Percentiles rank a stretch among this genome's conserved stretches.
Evolutionary conservation across 306 rosid genomes (phyloP).

Genomic region (Malus sieversii): DNA sequence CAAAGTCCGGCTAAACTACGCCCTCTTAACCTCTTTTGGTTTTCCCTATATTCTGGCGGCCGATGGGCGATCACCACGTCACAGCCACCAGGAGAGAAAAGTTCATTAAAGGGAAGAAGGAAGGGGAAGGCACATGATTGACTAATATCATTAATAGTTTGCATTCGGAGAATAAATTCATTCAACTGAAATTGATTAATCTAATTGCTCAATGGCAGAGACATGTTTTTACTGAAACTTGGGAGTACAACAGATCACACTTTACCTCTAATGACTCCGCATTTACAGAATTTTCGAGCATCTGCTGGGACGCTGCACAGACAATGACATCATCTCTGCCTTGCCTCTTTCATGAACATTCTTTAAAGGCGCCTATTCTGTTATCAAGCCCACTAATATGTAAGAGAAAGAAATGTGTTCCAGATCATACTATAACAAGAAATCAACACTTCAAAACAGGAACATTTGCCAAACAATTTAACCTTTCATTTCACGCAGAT

Average conservation of each 20-base stretch:
- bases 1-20: not conserved
- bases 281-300: not conserved
- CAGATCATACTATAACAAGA: not conserved
- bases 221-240: not conserved
- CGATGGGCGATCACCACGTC: not conserved
- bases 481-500: not conserved
- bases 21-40: no score
- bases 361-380: constrained; percentile 41
- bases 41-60: not conserved
- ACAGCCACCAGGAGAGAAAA: not conserved
- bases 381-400: constrained; percentile 14
- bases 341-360: constrained; percentile 30
- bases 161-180: not conserved
- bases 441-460: not conserved
- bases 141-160: not conserved
- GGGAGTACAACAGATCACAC: not conserved
- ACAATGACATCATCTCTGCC: not conserved
- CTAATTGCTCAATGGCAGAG: not conserved
- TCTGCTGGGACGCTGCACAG: not conserved
- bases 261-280: not conserved
- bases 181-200: not conserved
- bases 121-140: not conserved
- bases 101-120: not conserved
- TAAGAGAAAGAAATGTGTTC: not conserved
- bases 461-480: not conserved